phyloP scores from a whole-genome alignment of 768 basidiomycete species.

The Boletus fagicola region DNA sequence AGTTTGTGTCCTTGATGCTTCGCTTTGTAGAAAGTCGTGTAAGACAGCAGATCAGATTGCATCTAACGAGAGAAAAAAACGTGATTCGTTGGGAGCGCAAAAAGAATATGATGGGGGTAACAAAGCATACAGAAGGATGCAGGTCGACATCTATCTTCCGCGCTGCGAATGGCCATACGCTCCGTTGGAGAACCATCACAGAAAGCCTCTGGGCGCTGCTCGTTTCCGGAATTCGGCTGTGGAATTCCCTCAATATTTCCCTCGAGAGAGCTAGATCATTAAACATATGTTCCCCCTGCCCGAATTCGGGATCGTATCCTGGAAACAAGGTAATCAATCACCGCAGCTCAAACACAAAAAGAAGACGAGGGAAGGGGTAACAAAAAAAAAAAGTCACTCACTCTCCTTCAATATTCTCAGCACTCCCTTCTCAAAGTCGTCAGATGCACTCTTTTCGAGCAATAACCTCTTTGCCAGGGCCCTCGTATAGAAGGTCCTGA shows the following conservation, averaged over 20 bases:
- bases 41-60: slow-evolving; percentile 64
- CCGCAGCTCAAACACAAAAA: not conserved
- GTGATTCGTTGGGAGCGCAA: slow-evolving; percentile 9
- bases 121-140: slow-evolving; percentile 46
- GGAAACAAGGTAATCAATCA: slow-evolving; percentile 16
- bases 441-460: slow-evolving; percentile 78
- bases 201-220: slow-evolving; percentile 51
- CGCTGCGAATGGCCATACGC: slow-evolving; percentile 80
- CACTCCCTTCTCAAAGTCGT: slow-evolving; percentile 83
- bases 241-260: slow-evolving; percentile 69
- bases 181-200: slow-evolving; percentile 83
- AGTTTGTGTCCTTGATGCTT: slow-evolving; percentile 77
- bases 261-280: slow-evolving; percentile 79
- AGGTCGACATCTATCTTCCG: slow-evolving; percentile 52
- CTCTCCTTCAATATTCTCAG: slow-evolving; percentile 82
- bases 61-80: slow-evolving; percentile 47
- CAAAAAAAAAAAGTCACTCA: slow-evolving; percentile 36
- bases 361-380: not conserved
- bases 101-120: not conserved
- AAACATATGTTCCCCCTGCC: slow-evolving; percentile 94
- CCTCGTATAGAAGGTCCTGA: slow-evolving; percentile 88
- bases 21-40: slow-evolving; percentile 67
- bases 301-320: slow-evolving; percentile 97
- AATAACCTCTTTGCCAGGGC: slow-evolving; percentile 84
- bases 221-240: slow-evolving; percentile 41